A percentile compares a stretch with the other conserved stretches of the same genome.
These are phyloP conservation scores for Melastoma candidum DNA, from an alignment of 441 rosid genomes.

Conservation along the genomic window DNA sequence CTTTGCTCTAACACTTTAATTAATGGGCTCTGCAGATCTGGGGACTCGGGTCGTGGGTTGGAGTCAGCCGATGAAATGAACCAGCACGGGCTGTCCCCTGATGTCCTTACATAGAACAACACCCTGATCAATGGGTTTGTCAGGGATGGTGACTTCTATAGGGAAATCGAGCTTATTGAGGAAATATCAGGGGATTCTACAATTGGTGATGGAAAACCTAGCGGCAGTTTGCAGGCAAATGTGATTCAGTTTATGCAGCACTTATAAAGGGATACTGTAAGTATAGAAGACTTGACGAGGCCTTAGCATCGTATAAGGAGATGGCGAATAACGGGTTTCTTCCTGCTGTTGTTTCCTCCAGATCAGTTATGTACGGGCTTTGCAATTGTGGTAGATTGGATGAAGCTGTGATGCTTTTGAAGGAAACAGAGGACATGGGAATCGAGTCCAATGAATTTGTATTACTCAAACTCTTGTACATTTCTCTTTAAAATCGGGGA, in stretches of 20 bases:
- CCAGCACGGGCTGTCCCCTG: slow-evolving; percentile 37
- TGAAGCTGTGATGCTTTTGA: slow-evolving; percentile 53
- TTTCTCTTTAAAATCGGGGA: slow-evolving; percentile 56
- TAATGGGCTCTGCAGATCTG: slow-evolving; percentile 42
- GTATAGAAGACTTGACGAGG: slow-evolving; percentile 50
- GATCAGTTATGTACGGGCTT: slow-evolving; percentile 60
- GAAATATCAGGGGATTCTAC: slow-evolving; percentile 28
- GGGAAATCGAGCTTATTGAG: slow-evolving; percentile 44
- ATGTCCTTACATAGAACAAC: slow-evolving; percentile 45
- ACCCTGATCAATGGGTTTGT: slow-evolving; percentile 52
- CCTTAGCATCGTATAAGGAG: slow-evolving; percentile 44
- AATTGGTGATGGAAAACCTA: slow-evolving; percentile 8
- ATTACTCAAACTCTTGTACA: slow-evolving; percentile 54
- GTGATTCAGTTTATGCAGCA: slow-evolving; percentile 54
- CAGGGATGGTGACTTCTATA: slow-evolving; percentile 47
- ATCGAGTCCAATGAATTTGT: slow-evolving; percentile 62
- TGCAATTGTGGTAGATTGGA: slow-evolving; percentile 53
- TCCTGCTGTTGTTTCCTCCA: slow-evolving; percentile 72
- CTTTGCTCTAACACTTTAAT: slow-evolving; percentile 48
- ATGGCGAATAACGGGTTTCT: slow-evolving; percentile 47
- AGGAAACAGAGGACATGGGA: slow-evolving; percentile 62
- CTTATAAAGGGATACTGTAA: slow-evolving; percentile 52
- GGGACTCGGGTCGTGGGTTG: slow-evolving; percentile 35
- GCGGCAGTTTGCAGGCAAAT: slow-evolving; percentile 31
- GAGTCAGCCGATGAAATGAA: slow-evolving; percentile 39